These are phyloP conservation scores for Verticillium klebahnii DNA, from an alignment of 2,329 filamentous ascomycete species.

Conservation along the genomic window DNA sequence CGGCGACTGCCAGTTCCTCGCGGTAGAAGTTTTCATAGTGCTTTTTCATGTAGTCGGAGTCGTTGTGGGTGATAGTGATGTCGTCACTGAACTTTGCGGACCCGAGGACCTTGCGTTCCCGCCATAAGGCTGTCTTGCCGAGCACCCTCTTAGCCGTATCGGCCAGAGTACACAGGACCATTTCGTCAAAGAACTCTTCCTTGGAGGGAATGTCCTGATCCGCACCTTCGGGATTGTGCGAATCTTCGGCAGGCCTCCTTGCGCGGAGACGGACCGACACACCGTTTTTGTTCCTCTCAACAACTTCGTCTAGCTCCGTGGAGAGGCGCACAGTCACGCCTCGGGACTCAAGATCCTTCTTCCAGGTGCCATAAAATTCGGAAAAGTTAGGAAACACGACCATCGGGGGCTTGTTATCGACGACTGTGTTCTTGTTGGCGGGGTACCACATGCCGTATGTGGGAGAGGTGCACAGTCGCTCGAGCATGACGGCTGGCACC, in stretches of 20 bases:
- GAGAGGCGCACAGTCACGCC: constrained; percentile 52
- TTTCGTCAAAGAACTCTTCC: constrained; percentile 54
- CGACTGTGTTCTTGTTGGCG: constrained; percentile 35
- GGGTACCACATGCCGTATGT: constrained; percentile 53
- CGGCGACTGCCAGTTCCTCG: constrained; percentile 36
- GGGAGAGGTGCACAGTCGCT: constrained; percentile 47
- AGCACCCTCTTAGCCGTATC: constrained; percentile 58
- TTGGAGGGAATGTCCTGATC: constrained; percentile 48
- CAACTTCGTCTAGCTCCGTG: constrained; percentile 48
- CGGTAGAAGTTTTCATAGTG: constrained; percentile 60
- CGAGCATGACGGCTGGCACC: constrained; percentile 60
- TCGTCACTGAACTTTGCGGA: constrained; percentile 63
- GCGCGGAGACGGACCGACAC: constrained; percentile 43
- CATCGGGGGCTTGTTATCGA: constrained; percentile 55
- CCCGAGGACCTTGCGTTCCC: constrained; percentile 60
- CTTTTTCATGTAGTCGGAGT: constrained; percentile 58
- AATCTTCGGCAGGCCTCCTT: constrained; percentile 24
- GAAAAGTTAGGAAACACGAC: constrained; percentile 57
- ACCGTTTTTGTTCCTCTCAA: constrained; percentile 44
- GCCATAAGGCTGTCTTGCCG: constrained; percentile 46
- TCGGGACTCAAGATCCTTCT: constrained; percentile 42
- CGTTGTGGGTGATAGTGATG: constrained; percentile 62
- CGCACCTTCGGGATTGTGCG: constrained; percentile 29
- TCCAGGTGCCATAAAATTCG: constrained; percentile 55
- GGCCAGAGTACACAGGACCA: constrained; percentile 57